These are phyloP conservation scores for Beauveria brongniartii DNA, from an alignment of 2,329 filamentous ascomycete species.

Conservation along the genomic window DNA sequence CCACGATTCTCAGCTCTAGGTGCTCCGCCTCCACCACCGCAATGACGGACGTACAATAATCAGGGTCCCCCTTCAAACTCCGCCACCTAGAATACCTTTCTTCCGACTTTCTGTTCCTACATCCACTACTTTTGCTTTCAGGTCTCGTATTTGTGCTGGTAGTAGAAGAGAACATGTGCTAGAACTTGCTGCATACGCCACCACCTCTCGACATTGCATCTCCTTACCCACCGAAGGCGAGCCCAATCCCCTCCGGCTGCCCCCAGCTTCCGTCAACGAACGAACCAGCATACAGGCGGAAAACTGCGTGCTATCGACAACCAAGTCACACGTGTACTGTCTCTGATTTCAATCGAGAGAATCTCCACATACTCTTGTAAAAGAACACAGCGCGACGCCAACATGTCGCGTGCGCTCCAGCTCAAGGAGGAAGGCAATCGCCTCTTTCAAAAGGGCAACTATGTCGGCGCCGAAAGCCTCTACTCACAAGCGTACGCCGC, in stretches of 20 bases:
- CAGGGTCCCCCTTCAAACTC: conserved; percentile 7
- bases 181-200: background rate
- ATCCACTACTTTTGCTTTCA: background rate
- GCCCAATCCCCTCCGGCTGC: background rate
- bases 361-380: background rate
- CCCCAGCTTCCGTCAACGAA: background rate
- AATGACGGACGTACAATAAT: background rate
- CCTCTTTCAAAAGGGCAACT: conserved; percentile 59
- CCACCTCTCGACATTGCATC: background rate
- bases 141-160: background rate
- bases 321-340: background rate
- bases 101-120: background rate
- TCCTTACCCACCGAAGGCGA: background rate
- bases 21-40: background rate
- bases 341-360: too few species aligned
- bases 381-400: background rate
- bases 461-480: conserved; percentile 53
- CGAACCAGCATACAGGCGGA: background rate
- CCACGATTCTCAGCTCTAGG: background rate
- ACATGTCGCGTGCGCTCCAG: conserved; percentile 28
- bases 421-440: conserved; percentile 55
- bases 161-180: background rate
- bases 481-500: conserved; percentile 63
- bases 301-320: background rate
- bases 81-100: background rate